Evolutionary conservation across 148 eudicot genomes (phyloP).

Genomic region (Suaeda aralocaspica): DNA sequence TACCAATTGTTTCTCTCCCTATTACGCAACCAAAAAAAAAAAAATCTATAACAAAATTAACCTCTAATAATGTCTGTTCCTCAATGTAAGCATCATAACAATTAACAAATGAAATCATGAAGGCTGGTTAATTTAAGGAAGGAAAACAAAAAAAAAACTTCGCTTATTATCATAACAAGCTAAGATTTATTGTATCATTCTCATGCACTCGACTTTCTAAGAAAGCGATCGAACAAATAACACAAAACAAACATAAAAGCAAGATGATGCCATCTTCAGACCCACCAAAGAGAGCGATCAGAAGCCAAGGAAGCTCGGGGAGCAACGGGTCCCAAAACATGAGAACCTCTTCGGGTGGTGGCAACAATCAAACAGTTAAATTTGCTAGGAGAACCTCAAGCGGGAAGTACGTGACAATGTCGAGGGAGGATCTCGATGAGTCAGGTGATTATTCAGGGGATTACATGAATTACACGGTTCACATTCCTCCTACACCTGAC

Average conservation of each 20-base stretch:
- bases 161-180: not conserved
- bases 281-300: constrained; percentile 35
- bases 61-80: not conserved
- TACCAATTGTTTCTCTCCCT: not conserved
- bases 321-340: constrained; percentile 23
- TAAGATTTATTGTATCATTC: not conserved
- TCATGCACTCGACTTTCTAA: too few species aligned
- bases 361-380: constrained; percentile 46
- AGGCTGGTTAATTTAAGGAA: not conserved
- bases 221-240: too few species aligned
- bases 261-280: constrained; percentile 28
- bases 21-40: not conserved
- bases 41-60: not conserved
- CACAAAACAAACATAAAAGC: too few species aligned
- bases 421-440: constrained; percentile 64
- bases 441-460: constrained; percentile 60
- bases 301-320: constrained; percentile 33
- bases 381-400: constrained; percentile 71
- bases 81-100: not conserved
- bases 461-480: constrained; percentile 68
- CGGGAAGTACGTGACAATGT: constrained; percentile 64
- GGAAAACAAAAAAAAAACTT: too few species aligned
- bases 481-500: constrained; percentile 76
- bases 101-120: not conserved
- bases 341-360: constrained; percentile 21